Conservation (phyloP, 768 basidiomycete genomes). For the Boletus insuetus region DNA sequence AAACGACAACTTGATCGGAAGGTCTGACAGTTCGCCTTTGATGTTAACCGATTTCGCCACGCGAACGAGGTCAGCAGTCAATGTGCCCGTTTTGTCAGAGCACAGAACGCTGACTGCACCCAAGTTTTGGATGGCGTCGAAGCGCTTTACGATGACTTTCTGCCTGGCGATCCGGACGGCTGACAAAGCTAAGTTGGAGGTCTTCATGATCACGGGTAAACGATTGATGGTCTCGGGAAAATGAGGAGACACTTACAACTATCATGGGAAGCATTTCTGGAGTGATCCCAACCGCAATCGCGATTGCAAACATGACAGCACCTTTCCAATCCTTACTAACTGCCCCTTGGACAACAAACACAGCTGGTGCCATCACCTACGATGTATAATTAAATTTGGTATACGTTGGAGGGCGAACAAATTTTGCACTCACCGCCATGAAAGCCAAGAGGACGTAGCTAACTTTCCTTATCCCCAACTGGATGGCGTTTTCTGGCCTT, state of each 20-base stretch:
- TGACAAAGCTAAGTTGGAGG: conserved; percentile 58
- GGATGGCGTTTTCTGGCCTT: conserved; percentile 34
- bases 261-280: conserved; percentile 36
- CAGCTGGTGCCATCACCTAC: conserved; percentile 31
- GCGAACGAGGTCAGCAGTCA: conserved; percentile 42
- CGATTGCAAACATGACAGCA: conserved; percentile 32
- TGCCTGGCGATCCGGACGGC: conserved; percentile 53
- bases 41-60: conserved; percentile 29
- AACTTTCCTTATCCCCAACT: conserved; percentile 33
- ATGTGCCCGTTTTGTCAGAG: conserved; percentile 67
- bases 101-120: conserved; percentile 54
- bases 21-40: conserved; percentile 21
- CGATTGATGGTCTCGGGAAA: background rate
- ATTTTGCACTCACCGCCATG: conserved; percentile 23
- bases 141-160: conserved; percentile 59
- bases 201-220: conserved; percentile 41
- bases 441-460: conserved; percentile 32
- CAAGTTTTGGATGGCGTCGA: conserved; percentile 62
- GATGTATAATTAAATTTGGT: background rate
- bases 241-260: conserved; percentile 20
- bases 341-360: conserved; percentile 31
- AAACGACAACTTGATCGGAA: conserved; percentile 29
- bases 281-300: conserved; percentile 31
- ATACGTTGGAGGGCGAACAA: background rate
- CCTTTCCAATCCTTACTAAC: conserved; percentile 32